A percentile compares a stretch with the other conserved stretches of the same genome.
These are phyloP conservation scores for Phytophthora palmivora DNA, from an alignment of 352 stramenopile species.

Conservation along the genomic window DNA sequence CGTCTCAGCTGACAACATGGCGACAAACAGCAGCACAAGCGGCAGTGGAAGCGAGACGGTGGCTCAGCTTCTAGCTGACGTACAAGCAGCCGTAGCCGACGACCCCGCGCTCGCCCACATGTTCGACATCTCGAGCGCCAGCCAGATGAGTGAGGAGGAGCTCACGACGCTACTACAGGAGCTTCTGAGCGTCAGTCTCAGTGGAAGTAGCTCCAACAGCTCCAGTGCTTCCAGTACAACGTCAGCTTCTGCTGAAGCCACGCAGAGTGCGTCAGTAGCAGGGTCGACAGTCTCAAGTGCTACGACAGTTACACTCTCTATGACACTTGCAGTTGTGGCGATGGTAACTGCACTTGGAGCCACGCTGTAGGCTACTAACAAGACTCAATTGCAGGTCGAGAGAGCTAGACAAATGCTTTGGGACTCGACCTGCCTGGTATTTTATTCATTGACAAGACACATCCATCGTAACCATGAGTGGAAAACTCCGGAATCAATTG, in stretches of 20 bases:
- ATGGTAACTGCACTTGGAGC: constrained; percentile 12
- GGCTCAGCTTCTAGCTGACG: constrained; percentile 38
- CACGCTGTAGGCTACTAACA: constrained; percentile 28
- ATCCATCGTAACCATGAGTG: constrained; percentile 15
- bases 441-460: constrained; percentile 40
- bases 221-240: constrained; percentile 6
- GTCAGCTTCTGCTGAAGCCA: constrained; percentile 12
- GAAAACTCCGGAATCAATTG: constrained; percentile 4
- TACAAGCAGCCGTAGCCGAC: constrained; percentile 40
- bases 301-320: constrained; percentile 9
- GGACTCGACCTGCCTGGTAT: constrained; percentile 19
- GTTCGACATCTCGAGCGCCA: constrained; percentile 44
- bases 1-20: constrained; percentile 21
- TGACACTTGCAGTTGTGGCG: constrained; percentile 9
- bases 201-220: constrained; percentile 11
- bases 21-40: constrained; percentile 28
- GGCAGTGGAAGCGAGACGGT: constrained; percentile 30
- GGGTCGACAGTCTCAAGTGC: constrained; percentile 18
- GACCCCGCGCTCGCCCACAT: constrained; percentile 45
- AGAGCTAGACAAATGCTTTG: not conserved
- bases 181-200: constrained; percentile 32
- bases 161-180: constrained; percentile 41
- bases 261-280: constrained; percentile 22
- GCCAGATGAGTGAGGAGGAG: constrained; percentile 47
- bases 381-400: constrained; percentile 10